Conservation (phyloP, 2,329 filamentous ascomycete genomes). For the Fusarium protoensiforme region DNA sequence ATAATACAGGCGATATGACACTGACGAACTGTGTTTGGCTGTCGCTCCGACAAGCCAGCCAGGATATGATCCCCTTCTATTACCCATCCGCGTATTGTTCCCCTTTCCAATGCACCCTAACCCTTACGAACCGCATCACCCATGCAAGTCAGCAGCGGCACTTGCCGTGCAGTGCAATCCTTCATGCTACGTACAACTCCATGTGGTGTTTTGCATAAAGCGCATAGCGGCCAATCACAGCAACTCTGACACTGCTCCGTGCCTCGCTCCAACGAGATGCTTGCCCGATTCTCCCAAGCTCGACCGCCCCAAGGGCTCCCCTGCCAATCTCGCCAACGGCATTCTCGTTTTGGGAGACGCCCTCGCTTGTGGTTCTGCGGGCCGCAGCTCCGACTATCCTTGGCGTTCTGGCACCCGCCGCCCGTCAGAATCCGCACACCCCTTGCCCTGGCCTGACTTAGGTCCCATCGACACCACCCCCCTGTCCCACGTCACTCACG, state of each 20-base stretch:
- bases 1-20: neutral
- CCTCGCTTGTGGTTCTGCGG: conserved; percentile 22
- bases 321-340: conserved; percentile 37
- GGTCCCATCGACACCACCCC: neutral
- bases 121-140: neutral
- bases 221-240: neutral
- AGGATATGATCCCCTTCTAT: neutral
- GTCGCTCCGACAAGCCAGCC: neutral
- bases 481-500: neutral
- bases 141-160: neutral
- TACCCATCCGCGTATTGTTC: neutral
- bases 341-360: conserved; percentile 8
- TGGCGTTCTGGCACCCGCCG: conserved; percentile 2
- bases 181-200: neutral
- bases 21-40: neutral
- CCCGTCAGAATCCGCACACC: conserved; percentile 5
- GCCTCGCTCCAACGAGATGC: neutral
- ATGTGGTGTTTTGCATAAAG: neutral
- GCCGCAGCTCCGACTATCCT: conserved; percentile 30
- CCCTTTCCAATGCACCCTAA: neutral
- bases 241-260: neutral
- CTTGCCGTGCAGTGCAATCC: neutral
- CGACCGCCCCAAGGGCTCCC: conserved; percentile 16
- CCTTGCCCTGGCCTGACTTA: neutral
- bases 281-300: conserved; percentile 13